Conservation (phyloP, 352 stramenopile species). For the Globisporangium cederbergense region DNA sequence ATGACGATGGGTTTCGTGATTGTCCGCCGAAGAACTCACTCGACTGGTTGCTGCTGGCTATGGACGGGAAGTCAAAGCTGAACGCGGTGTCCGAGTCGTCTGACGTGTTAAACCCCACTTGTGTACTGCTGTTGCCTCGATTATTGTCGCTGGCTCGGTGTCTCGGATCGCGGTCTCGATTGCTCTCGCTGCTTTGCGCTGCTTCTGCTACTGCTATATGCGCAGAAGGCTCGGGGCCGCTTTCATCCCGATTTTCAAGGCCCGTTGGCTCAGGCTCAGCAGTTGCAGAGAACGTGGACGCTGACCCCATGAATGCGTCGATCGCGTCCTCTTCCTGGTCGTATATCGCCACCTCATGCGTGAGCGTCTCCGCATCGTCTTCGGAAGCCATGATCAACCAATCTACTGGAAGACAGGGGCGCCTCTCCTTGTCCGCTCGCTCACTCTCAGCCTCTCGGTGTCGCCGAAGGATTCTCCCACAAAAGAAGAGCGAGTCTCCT, state of each 20-base stretch:
- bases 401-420: background rate
- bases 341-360: background rate
- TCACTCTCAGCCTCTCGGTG: background rate
- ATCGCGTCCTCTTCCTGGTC: conserved; percentile 8
- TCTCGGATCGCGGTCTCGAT: background rate
- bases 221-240: background rate
- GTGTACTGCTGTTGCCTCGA: conserved; percentile 18
- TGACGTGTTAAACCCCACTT: background rate
- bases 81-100: conserved; percentile 22
- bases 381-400: background rate
- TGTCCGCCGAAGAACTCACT: conserved; percentile 1
- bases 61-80: conserved; percentile 22
- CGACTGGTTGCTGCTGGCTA: conserved; percentile 4
- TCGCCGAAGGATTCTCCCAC: background rate
- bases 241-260: background rate
- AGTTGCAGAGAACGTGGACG: conserved; percentile 3
- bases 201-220: background rate
- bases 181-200: background rate
- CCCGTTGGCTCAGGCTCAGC: background rate
- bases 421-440: background rate
- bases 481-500: too few species aligned
- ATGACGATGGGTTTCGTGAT: background rate
- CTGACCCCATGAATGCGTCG: conserved; percentile 8
- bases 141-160: background rate
- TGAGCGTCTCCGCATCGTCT: conserved; percentile 2